phyloP scores from a whole-genome alignment of 2,329 filamentous ascomycete genomes.

The Chaetomiaceae sp. region DNA sequence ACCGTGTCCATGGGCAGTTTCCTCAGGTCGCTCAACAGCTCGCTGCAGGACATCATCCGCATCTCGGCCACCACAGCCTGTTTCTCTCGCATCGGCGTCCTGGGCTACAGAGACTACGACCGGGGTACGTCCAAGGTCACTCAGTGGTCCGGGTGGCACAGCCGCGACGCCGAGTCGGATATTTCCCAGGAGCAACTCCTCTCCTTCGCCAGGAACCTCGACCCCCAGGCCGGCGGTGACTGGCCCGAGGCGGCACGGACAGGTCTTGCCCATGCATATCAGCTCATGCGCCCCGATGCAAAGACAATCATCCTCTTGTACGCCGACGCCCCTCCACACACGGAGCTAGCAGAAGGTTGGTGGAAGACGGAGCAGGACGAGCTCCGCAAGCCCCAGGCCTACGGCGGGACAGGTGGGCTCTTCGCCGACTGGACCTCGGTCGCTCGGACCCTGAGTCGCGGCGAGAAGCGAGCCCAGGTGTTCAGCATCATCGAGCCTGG shows the following conservation, averaged over 20 bases:
- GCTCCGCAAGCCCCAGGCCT: constrained; percentile 22
- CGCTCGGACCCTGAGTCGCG: constrained; percentile 32
- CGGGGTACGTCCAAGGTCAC: constrained; percentile 29
- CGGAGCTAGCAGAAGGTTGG: constrained; percentile 29
- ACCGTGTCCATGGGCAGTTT: constrained; percentile 44
- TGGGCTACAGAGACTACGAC: constrained; percentile 49
- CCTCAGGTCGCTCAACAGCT: constrained; percentile 40
- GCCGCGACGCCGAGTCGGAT: constrained; percentile 11
- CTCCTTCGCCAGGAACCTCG: constrained; percentile 33
- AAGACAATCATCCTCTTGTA: constrained; percentile 48
- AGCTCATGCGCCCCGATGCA: constrained; percentile 44
- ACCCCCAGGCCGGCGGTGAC: constrained; percentile 36
- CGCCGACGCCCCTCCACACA: constrained; percentile 47
- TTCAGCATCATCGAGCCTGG: constrained; percentile 38
- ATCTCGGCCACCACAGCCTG: constrained; percentile 45
- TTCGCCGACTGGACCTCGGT: constrained; percentile 45
- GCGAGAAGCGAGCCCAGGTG: constrained; percentile 40
- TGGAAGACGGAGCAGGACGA: constrained; percentile 28
- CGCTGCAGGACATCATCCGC: constrained; percentile 48
- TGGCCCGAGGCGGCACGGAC: constrained; percentile 48
- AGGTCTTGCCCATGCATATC: constrained; percentile 43
- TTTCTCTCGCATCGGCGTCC: constrained; percentile 47
- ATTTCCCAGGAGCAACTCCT: constrained; percentile 35
- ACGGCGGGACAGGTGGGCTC: constrained; percentile 31
- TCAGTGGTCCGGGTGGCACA: constrained; percentile 50